phyloP scores from a whole-genome alignment of 805 yeast genomes.

The Kuraishia ogatae region DNA sequence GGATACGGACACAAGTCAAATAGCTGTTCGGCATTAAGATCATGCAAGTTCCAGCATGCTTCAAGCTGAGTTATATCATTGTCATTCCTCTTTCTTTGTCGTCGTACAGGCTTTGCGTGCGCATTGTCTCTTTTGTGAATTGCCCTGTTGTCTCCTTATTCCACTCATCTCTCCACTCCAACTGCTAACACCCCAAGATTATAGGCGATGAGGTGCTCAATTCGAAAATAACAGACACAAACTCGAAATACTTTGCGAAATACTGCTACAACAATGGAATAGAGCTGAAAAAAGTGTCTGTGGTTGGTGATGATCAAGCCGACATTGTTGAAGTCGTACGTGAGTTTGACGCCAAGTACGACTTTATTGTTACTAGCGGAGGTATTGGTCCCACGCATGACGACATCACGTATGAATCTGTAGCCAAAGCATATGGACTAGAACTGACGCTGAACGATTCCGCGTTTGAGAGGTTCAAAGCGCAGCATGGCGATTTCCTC shows the following conservation, averaged over 20 bases:
- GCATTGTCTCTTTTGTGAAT: neutral
- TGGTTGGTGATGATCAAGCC: constrained; percentile 66
- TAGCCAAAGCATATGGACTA: constrained; percentile 57
- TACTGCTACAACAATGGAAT: constrained; percentile 63
- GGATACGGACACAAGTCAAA: no score
- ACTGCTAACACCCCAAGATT: constrained; percentile 18
- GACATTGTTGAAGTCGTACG: constrained; percentile 50
- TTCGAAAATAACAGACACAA: constrained; percentile 77
- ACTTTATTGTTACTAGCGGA: constrained; percentile 63
- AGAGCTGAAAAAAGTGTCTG: constrained; percentile 54
- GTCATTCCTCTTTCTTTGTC: no score
- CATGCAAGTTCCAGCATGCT: no score
- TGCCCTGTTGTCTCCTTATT: neutral
- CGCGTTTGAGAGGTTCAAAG: constrained; percentile 53
- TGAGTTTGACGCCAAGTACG: constrained; percentile 42
- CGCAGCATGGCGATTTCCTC: constrained; percentile 29
- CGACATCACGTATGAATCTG: constrained; percentile 72
- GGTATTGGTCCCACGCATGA: constrained; percentile 88
- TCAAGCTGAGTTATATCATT: no score
- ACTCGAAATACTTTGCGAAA: constrained; percentile 64
- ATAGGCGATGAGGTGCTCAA: constrained; percentile 88
- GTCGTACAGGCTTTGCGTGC: no score
- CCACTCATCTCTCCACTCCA: neutral
- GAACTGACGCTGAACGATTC: constrained; percentile 43
- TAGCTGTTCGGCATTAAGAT: no score